Conservation (phyloP, 2,329 filamentous ascomycete species). For the Botrytis sinoallii region DNA sequence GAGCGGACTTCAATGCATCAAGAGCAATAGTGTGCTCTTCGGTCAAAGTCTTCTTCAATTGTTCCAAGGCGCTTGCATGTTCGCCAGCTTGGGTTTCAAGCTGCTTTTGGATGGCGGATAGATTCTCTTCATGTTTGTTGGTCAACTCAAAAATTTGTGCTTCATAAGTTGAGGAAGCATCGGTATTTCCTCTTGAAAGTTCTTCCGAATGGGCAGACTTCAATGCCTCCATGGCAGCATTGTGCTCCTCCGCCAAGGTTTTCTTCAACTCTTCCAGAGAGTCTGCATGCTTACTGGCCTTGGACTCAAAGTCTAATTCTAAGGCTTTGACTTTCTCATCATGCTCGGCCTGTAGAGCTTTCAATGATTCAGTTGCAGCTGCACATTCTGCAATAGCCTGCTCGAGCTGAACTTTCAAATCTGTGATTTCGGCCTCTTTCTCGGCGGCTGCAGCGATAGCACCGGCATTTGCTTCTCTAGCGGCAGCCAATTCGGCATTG, state of each 20-base stretch:
- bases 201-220: constrained; percentile 51
- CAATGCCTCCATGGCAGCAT: constrained; percentile 48
- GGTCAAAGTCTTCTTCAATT: constrained; percentile 48
- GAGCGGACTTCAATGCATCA: constrained; percentile 51
- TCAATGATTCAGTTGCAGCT: constrained; percentile 32
- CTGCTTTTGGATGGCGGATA: constrained; percentile 53
- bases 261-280: constrained; percentile 49
- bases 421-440: constrained; percentile 37
- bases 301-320: constrained; percentile 4
- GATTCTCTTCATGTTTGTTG: constrained; percentile 47
- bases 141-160: constrained; percentile 52
- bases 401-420: constrained; percentile 43
- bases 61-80: constrained; percentile 41
- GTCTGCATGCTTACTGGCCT: constrained; percentile 23
- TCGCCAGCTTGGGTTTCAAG: constrained; percentile 41
- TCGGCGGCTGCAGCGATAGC: constrained; percentile 36
- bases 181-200: constrained; percentile 46
- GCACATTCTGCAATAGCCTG: constrained; percentile 35
- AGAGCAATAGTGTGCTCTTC: constrained; percentile 51
- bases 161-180: constrained; percentile 46
- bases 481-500: constrained; percentile 44
- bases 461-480: constrained; percentile 46
- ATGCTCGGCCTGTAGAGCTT: constrained; percentile 38
- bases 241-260: constrained; percentile 50
- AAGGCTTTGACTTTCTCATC: constrained; percentile 10